Conservation (phyloP, 495 filamentous ascomycete species). For the Thozetella sp. region DNA sequence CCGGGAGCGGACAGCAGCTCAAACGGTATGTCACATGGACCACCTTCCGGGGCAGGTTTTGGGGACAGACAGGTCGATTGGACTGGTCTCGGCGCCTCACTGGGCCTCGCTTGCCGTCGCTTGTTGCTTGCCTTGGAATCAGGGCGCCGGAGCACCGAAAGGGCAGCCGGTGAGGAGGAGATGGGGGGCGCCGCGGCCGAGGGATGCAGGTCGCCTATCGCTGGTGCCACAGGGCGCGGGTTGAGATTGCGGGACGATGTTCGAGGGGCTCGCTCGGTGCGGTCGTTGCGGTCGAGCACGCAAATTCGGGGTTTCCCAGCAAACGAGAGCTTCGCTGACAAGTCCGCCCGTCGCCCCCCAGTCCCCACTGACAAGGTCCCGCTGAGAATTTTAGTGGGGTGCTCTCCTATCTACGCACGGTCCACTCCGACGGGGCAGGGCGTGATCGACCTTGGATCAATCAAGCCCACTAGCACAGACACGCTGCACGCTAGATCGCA, state of each 20-base stretch:
- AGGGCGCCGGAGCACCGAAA: no score
- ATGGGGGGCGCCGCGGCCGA: neutral
- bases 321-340: neutral
- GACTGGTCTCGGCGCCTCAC: no score
- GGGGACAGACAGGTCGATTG: neutral
- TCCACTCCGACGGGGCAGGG: neutral
- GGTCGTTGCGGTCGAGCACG: no score
- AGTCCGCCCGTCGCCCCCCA: neutral
- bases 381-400: neutral
- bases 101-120: no score
- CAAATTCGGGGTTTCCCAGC: no score
- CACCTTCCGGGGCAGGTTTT: neutral
- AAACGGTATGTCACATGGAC: conserved; percentile 1
- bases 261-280: neutral
- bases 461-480: neutral
- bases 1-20: neutral
- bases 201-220: neutral
- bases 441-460: neutral
- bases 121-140: no score
- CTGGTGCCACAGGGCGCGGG: neutral
- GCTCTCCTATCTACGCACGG: neutral
- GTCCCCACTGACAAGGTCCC: no score
- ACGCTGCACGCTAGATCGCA: no score
- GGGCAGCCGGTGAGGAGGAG: neutral
- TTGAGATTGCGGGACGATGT: neutral